Conservation (phyloP, 1,284 basidiomycete species). For the Moesziomyces antarcticus region DNA sequence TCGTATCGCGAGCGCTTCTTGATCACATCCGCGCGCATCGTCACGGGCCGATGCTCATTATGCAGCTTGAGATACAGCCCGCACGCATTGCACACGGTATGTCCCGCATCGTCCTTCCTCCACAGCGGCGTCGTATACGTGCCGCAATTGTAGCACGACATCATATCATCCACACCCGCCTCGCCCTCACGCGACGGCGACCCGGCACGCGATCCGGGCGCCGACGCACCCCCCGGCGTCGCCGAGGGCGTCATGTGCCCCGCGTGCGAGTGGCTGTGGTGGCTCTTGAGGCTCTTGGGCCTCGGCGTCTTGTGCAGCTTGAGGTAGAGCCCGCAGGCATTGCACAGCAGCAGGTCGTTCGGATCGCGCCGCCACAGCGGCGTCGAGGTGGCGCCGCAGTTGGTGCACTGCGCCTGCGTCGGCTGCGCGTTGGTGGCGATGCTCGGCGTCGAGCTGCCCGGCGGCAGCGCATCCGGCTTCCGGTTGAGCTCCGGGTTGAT, state of each 20-base stretch:
- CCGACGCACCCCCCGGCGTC: slow-evolving; percentile 44
- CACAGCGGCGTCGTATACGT: slow-evolving; percentile 65
- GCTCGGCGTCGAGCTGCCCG: slow-evolving; percentile 21
- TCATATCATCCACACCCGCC: slow-evolving; percentile 35
- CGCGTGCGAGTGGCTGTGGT: slow-evolving; percentile 49
- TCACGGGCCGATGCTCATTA: slow-evolving; percentile 56
- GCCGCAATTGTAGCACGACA: slow-evolving; percentile 64
- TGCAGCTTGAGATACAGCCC: slow-evolving; percentile 63
- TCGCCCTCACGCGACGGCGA: slow-evolving; percentile 33
- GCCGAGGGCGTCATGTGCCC: slow-evolving; percentile 48
- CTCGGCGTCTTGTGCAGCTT: slow-evolving; percentile 65
- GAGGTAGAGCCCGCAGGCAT: slow-evolving; percentile 65
- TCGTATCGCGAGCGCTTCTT: slow-evolving; percentile 63
- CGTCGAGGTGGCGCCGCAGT: slow-evolving; percentile 62
- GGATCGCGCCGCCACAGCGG: slow-evolving; percentile 64
- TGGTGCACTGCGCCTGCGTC: slow-evolving; percentile 56
- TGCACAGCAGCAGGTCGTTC: slow-evolving; percentile 62
- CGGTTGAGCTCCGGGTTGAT: slow-evolving; percentile 44
- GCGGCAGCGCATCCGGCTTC: slow-evolving; percentile 13
- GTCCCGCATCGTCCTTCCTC: slow-evolving; percentile 61
- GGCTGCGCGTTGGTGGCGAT: slow-evolving; percentile 25
- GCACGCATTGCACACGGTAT: slow-evolving; percentile 64
- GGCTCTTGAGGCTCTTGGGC: slow-evolving; percentile 58
- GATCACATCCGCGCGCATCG: slow-evolving; percentile 64
- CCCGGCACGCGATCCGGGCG: slow-evolving; percentile 33